Conservation (phyloP, 805 yeast genomes). For the Yamadazyma philogaea region DNA sequence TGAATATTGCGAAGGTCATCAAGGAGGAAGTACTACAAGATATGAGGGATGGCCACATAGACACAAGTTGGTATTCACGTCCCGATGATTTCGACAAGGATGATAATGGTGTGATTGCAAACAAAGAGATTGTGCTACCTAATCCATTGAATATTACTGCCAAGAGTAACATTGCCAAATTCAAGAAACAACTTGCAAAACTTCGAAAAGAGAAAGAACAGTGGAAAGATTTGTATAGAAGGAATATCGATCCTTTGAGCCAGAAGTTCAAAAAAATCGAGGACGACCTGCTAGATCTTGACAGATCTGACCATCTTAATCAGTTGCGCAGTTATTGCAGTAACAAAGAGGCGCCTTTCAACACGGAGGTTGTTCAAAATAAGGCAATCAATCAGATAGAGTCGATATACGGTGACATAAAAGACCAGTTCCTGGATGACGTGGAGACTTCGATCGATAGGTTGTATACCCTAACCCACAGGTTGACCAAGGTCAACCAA, state of each 20-base stretch:
- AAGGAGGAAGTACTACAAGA: constrained; percentile 61
- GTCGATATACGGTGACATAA: constrained; percentile 9
- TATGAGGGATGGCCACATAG: constrained; percentile 54
- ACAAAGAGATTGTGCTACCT: constrained; percentile 41
- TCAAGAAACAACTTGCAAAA: constrained; percentile 41
- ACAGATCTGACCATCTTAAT: background rate
- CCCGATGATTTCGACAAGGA: constrained; percentile 21
- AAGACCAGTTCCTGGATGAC: constrained; percentile 15
- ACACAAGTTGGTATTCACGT: constrained; percentile 67
- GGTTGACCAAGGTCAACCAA: constrained; percentile 23
- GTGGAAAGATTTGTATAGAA: constrained; percentile 41
- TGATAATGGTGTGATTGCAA: constrained; percentile 17
- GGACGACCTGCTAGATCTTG: constrained; percentile 5
- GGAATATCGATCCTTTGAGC: constrained; percentile 17
- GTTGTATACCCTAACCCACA: constrained; percentile 31
- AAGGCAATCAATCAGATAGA: constrained; percentile 12
- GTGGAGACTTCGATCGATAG: constrained; percentile 36
- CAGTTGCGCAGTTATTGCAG: constrained; percentile 5
- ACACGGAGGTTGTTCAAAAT: constrained; percentile 4
- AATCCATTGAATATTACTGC: constrained; percentile 62
- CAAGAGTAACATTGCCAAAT: constrained; percentile 43
- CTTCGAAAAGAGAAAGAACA: constrained; percentile 45
- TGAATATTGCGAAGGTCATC: constrained; percentile 58
- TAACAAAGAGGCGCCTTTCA: constrained; percentile 1
- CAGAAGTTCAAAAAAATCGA: constrained; percentile 9